Evolutionary conservation across 345 rosid genomes (phyloP), one percentile per base, ranked within the genome.

Genomic region (Eucalyptus leucophloia): DNA sequence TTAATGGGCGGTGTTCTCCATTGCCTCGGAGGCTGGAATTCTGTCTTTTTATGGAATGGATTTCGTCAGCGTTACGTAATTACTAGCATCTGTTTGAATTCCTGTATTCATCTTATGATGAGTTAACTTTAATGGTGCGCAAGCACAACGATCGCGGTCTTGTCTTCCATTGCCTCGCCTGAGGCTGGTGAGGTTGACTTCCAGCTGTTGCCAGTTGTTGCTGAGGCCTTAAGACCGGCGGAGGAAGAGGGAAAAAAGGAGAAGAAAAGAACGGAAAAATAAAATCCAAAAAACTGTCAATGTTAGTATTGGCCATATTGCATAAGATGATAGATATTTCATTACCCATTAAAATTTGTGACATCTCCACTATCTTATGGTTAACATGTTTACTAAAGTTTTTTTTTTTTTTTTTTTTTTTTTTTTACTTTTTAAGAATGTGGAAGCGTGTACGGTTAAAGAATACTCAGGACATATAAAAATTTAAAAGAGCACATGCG

Each of bases 291-390:
- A 56, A 23, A 7, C 9, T 18, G 0, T 51, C 23, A 7, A 51
- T 51, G 56, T 18, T 4, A 51, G 4, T 0, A 17, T 51, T 23
- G 28, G 12, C 5, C 1, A 1, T 56, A 23, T 23, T 1, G 5
- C 3, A 54, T 56, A 23, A 23, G 11, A 23, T 6, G 10, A 1
- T 0, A 3, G 1, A 12, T 3, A 5, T 60, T 4, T n/a, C n/a
- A n/a, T 69, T 9, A 2, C 2, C 7, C 1, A 3, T 3, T 7
- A 17, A 69, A 17, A 32, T 16, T 69, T 5, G 9, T 51, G 23
- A 1, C 3, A 51, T 51, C 23, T 51, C 54, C 54, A 18, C 9
- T 51, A 7, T 0, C 0, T 51, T 1, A 51, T 0, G 0, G 9
- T 51, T 7, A 3, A 51, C 0, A 9, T 0, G 54, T 51, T 18